Evolutionary conservation across 139 green algal genomes (phyloP).

Genomic region (Axilococcus clingmanii): DNA sequence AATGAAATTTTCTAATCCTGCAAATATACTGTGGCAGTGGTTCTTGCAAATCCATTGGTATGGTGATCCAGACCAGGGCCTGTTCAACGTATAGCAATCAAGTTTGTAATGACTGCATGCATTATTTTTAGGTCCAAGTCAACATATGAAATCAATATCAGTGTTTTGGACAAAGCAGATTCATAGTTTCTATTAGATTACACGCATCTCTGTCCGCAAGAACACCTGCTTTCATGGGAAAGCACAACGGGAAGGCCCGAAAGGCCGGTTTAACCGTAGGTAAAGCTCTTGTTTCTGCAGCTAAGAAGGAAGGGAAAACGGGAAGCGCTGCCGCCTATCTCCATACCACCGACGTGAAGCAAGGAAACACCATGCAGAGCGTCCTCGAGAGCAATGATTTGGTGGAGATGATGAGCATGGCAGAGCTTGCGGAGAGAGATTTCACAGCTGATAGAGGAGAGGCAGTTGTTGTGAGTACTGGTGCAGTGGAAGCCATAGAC

Average conservation of each 20-base stretch:
- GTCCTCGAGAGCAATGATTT: slow-evolving; percentile 84
- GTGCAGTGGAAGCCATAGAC: slow-evolving; percentile 21
- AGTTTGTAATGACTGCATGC: too few species aligned
- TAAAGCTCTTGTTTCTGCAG: slow-evolving; percentile 37
- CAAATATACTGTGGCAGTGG: too few species aligned
- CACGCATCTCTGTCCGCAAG: too few species aligned
- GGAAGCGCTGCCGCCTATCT: slow-evolving; percentile 8
- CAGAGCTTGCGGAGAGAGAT: slow-evolving; percentile 70
- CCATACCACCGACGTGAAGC: slow-evolving; percentile 56
- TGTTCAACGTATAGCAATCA: too few species aligned
- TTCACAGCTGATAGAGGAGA: slow-evolving; percentile 73
- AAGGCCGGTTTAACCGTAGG: slow-evolving; percentile 51
- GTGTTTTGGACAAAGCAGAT: not conserved
- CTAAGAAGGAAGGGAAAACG: slow-evolving; percentile 32
- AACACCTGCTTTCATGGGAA: too few species aligned
- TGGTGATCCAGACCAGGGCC: too few species aligned
- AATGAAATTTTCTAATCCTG: too few species aligned
- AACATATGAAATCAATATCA: not conserved
- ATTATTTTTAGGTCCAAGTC: too few species aligned
- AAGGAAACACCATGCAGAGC: slow-evolving; percentile 55
- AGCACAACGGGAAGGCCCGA: slow-evolving; percentile 77
- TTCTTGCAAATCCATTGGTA: too few species aligned
- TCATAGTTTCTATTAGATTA: not conserved
- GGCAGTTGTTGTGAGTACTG: slow-evolving; percentile 35
- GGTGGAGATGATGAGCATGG: slow-evolving; percentile 89